Base-by-base conservation (phyloP, 139 green algal species). In the Nannochloris sp. region DNA sequence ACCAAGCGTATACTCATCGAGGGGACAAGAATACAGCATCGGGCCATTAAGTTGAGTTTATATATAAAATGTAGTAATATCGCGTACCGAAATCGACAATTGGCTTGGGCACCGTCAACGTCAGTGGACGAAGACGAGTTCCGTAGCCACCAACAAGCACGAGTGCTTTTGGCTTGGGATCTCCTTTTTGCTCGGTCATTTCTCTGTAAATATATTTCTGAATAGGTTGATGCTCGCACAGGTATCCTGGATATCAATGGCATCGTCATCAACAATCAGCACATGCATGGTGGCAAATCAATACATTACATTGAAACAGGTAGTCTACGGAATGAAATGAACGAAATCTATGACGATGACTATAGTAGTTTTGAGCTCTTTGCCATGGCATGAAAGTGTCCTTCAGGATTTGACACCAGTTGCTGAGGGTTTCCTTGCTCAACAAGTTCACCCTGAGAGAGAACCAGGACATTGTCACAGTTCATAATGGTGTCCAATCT, bases 81-180 rank as follows among this genome's bases (percentile, higher is more conserved):
- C 3, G 4, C 68, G 16, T 36, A 71, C 70, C 85, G 63, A 98
- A 98, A 33, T 97, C 91, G 2, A 98, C 88, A 20, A 98, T 82
- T 2, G 92, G 92, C 78, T 98, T 97, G 3, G 92, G 92, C 30
- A 91, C 84, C 9, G 78, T 88, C 31, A 90, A 71, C 4, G 85
- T 89, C 20, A 95, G 65, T 5, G 88, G 88, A 14, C 88, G 62
- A 26, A 94, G 76, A 6, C 91, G 53, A 1, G 88, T 95, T 64
- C 88, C 88, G 76, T 87, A 94, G 33, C 88, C 88, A 20, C 88
- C 88, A n/a, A 95, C 87, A 10, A 95, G 72, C 66, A 95, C 91
- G 14, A 95, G 72, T 10, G 85, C 88, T 64, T 94, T 89, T 72
- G 78, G 78, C 17, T 84, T 66, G 10, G 33, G 29, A 25, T 23